Evolutionary conservation across 225 moss, liverwort and hornwort species (phyloP).

Genomic region (Sphagnum tenellum): DNA sequence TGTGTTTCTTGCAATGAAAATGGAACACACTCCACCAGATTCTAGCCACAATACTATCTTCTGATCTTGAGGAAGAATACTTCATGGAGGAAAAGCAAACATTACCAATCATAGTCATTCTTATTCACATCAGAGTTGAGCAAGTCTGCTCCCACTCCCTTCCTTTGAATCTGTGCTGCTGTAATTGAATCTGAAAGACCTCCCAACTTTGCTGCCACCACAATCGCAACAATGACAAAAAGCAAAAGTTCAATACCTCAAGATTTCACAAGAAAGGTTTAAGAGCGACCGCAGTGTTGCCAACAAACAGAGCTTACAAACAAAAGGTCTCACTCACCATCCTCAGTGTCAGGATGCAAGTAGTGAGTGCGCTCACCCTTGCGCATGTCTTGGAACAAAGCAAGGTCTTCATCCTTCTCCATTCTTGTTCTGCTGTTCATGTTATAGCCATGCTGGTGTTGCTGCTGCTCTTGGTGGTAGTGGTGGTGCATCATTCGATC

Average conservation of each 20-base stretch:
- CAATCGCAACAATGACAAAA: background rate
- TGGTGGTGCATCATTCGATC: no score
- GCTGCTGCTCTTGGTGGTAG: constrained; percentile 1
- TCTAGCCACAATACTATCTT: no score
- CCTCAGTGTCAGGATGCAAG: constrained; percentile 14
- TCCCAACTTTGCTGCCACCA: constrained; percentile 31
- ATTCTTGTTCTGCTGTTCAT: constrained; percentile 23
- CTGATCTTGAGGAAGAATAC: no score
- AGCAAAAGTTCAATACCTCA: no score
- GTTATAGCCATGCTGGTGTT: constrained; percentile 38
- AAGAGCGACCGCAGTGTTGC: no score
- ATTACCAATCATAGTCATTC: constrained; percentile 56
- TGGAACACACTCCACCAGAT: no score
- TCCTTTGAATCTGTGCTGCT: constrained; percentile 22
- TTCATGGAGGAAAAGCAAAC: background rate
- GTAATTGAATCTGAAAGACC: constrained; percentile 20
- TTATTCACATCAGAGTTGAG: constrained; percentile 52
- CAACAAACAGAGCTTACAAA: no score
- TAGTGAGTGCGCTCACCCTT: constrained; percentile 33
- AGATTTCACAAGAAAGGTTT: no score
- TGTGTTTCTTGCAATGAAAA: background rate
- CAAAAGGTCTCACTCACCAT: background rate
- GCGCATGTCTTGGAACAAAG: constrained; percentile 45
- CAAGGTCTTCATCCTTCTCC: constrained; percentile 43
- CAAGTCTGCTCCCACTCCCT: constrained; percentile 38